A percentile compares a stretch with the other conserved stretches of the same genome.
Conservation (phyloP, 805 yeast species). For the Hagleromyces aurorensis region DNA sequence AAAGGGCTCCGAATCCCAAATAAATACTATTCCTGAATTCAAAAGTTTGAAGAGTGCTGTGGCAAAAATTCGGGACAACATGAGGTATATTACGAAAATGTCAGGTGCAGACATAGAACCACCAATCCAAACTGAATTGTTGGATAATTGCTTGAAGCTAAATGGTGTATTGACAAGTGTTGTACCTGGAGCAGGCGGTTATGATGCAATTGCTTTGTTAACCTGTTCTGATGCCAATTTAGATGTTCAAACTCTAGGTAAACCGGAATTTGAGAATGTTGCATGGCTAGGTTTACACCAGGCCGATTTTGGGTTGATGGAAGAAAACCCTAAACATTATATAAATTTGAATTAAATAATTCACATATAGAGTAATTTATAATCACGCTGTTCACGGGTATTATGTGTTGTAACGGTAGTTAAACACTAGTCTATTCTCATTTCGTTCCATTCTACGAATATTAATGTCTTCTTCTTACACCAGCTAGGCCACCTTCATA, state of each 20-base stretch:
- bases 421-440: too few relatives aligned
- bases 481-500: constrained; percentile 32
- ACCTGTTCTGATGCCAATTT: constrained; percentile 42
- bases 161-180: constrained; percentile 90
- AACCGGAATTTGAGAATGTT: constrained; percentile 38
- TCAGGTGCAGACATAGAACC: constrained; percentile 92
- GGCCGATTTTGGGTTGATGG: constrained; percentile 49
- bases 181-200: constrained; percentile 98
- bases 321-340: constrained; percentile 36
- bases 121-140: constrained; percentile 54
- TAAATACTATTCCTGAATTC: constrained; percentile 21
- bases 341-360: constrained; percentile 8
- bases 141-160: constrained; percentile 49
- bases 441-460: constrained; percentile 3
- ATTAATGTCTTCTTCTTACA: constrained; percentile 20
- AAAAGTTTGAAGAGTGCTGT: constrained; percentile 36
- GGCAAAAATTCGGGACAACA: constrained; percentile 42
- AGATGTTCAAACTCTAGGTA: constrained; percentile 18
- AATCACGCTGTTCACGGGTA: too few relatives aligned
- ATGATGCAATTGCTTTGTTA: constrained; percentile 80
- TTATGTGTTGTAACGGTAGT: too few relatives aligned
- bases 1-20: constrained; percentile 4
- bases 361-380: too few relatives aligned
- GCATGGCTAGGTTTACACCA: constrained; percentile 64
- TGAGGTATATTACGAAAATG: constrained; percentile 51